Evolutionary conservation across 768 basidiomycete species (phyloP).

Genomic region (Chalciporus piperatus): DNA sequence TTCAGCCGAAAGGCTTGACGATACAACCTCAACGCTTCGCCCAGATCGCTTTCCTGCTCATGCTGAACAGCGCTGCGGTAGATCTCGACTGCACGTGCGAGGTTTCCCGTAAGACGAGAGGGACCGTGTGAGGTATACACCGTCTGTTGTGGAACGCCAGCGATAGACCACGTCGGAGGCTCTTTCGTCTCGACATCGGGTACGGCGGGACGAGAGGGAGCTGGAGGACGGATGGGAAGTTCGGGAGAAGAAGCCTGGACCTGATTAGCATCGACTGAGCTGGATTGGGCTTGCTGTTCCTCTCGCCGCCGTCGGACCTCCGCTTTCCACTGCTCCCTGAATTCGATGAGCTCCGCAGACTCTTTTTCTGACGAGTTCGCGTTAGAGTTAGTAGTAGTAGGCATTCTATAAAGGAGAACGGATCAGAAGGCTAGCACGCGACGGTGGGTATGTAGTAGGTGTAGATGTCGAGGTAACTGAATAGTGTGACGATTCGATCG

Average conservation of each 20-base stretch:
- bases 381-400: background rate
- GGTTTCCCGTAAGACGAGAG: conserved; percentile 31
- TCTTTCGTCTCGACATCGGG: conserved; percentile 5
- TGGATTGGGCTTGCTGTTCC: conserved; percentile 10
- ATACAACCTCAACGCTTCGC: conserved; percentile 74
- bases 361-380: conserved; percentile 36
- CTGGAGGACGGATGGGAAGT: conserved; percentile 3
- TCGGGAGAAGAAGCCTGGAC: conserved; percentile 5
- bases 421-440: background rate
- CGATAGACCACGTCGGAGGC: conserved; percentile 10
- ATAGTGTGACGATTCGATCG: background rate
- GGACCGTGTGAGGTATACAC: conserved; percentile 26
- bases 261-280: background rate
- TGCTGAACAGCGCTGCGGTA: conserved; percentile 70
- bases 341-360: conserved; percentile 59
- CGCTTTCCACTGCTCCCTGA: conserved; percentile 71
- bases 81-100: conserved; percentile 54
- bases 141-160: conserved; percentile 13
- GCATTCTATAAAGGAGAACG: background rate
- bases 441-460: background rate
- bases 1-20: conserved; percentile 78
- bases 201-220: background rate
- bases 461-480: background rate
- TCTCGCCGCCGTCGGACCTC: conserved; percentile 47
- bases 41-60: conserved; percentile 72